Conservation (phyloP, 345 rosid species). For the Euphorbia lathyris region DNA sequence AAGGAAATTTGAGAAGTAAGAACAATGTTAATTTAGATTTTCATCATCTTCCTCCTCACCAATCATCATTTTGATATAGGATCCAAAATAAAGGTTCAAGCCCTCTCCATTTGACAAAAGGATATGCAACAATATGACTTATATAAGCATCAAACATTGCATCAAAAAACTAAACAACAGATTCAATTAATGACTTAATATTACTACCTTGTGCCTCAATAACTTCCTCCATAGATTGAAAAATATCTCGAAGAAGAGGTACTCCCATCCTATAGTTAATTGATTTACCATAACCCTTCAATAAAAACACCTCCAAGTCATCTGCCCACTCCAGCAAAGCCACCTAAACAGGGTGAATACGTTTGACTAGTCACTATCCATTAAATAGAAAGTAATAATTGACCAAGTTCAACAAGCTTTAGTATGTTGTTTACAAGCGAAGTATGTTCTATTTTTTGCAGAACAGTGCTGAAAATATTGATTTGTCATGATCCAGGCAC, state of each 20-base stretch:
- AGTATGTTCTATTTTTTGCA: background rate
- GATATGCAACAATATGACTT: background rate
- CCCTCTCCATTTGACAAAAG: background rate
- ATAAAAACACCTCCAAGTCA: conserved; percentile 72
- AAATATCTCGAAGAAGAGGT: conserved; percentile 77
- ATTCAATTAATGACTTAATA: conserved; percentile 3
- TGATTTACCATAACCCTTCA: conserved; percentile 86
- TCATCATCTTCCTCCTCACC: background rate
- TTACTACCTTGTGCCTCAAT: conserved; percentile 76
- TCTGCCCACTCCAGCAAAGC: conserved; percentile 95
- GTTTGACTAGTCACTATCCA: conserved; percentile 20
- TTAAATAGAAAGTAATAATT: background rate
- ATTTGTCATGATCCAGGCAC: background rate
- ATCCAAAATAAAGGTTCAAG: background rate
- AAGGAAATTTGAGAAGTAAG: background rate
- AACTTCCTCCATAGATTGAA: conserved; percentile 87
- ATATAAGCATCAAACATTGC: background rate
- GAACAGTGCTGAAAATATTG: background rate
- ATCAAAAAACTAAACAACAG: background rate
- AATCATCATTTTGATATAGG: background rate
- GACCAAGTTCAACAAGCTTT: background rate
- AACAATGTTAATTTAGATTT: background rate
- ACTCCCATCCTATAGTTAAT: conserved; percentile 87
- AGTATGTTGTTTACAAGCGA: background rate
- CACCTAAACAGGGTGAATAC: conserved; percentile 41